Conservation (phyloP, 2,329 filamentous ascomycete genomes). For the Pestalotiopsis sp. region DNA sequence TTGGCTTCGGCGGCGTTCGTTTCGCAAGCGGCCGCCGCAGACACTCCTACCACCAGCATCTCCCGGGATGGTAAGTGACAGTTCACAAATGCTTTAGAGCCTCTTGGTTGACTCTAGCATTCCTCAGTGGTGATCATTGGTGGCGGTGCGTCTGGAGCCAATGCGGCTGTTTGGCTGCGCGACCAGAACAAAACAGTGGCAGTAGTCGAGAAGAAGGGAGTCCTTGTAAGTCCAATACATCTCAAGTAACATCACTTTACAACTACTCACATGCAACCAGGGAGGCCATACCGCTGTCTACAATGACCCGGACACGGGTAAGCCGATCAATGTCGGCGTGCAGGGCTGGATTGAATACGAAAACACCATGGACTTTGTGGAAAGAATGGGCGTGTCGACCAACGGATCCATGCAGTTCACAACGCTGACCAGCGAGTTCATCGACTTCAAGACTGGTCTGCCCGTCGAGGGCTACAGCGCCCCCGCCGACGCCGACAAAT, state of each 20-base stretch:
- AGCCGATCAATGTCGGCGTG: slow-evolving; percentile 37
- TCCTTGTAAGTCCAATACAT: slow-evolving; percentile 30
- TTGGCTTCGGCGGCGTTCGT: neutral
- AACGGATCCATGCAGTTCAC: slow-evolving; percentile 24
- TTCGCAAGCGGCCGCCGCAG: neutral
- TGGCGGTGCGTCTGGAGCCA: slow-evolving; percentile 40
- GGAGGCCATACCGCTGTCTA: slow-evolving; percentile 56
- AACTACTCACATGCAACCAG: slow-evolving; percentile 14
- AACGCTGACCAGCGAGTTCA: slow-evolving; percentile 20
- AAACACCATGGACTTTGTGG: slow-evolving; percentile 45
- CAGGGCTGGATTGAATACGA: slow-evolving; percentile 39
- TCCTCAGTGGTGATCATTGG: slow-evolving; percentile 33
- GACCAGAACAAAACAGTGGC: slow-evolving; percentile 35
- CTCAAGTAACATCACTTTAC: slow-evolving; percentile 34
- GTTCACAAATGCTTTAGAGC: too few relatives aligned
- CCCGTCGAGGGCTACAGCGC: slow-evolving; percentile 15
- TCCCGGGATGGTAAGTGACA: slow-evolving; percentile 7
- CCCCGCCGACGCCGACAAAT: slow-evolving; percentile 12
- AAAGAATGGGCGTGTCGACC: slow-evolving; percentile 39
- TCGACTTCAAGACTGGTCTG: slow-evolving; percentile 34
- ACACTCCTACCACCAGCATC: slow-evolving; percentile 14
- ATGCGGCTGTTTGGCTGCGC: slow-evolving; percentile 37
- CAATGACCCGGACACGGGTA: slow-evolving; percentile 39
- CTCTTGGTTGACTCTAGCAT: too few relatives aligned
- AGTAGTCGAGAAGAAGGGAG: slow-evolving; percentile 35